Base-by-base conservation (phyloP, 805 yeast species). In the Candida dajiaensis region DNA sequence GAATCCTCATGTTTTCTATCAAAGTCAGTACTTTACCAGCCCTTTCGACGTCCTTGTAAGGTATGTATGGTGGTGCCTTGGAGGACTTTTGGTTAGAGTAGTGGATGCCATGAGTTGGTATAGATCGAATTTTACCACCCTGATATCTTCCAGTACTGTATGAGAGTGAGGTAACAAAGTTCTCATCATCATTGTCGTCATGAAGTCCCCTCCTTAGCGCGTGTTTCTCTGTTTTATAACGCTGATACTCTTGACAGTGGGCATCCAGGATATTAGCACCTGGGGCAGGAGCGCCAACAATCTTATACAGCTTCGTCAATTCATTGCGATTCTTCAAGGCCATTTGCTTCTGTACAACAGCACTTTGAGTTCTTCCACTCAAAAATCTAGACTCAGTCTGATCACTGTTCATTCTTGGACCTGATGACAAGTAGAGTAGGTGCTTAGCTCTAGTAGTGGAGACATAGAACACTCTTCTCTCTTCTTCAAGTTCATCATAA, bases 401-500 rank as follows among this genome's bases (percentile, higher is more conserved):
- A 9, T 18, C 41, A 8, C 18, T 29, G 37, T 16, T 15, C 4
- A 21, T 33, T 36, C 43, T 28, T 20, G 37, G 41, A 8, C 48
- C 40, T 9, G 50, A 48, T 9, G 69, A 58, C 15, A 83, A 53
- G 53, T 75, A 78, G 11, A 83, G 60, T 21, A 81, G 56, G 4
- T 64, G 64, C 61, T 85, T 83, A 0, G 97, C 95, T 52, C 99
- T 72, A 0, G 97, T 92, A 40, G 83, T 70, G 0, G 96, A 96
- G 12, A 94, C 99, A 62, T 88, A 94, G 49, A 89, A 74, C 54
- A 92, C 78, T 42, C 98, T 64, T 45, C 95, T 66, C 57, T 89
- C 97, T 64, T 92, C 98, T 52, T 84, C 76, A 2, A 78, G 67
- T 15, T 54, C 61, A 13, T 28, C 31, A 13, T 28, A 28, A 4